Percentiles rank a stretch among this genome's conserved stretches.
These are phyloP conservation scores for Lachnellula subtilissima DNA, from an alignment of 2,329 filamentous ascomycete genomes.

Conservation along the genomic window DNA sequence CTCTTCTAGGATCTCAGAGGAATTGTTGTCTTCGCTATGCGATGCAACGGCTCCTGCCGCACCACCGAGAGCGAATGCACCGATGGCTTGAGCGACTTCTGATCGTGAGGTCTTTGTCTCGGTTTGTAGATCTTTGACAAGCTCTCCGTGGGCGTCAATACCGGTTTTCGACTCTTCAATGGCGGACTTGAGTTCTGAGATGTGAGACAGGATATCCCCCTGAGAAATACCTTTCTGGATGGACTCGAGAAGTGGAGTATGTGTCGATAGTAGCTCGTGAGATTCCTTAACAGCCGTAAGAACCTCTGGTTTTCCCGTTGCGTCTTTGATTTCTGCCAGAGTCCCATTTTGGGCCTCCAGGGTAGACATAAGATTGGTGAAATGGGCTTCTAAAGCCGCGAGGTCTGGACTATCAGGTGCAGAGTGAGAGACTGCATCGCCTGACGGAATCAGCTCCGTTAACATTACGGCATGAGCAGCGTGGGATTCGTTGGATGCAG, in stretches of 20 bases:
- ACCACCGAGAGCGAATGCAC: constrained; percentile 19
- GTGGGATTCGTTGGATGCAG: constrained; percentile 4
- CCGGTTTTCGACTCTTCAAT: constrained; percentile 23
- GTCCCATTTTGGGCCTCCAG: constrained; percentile 10
- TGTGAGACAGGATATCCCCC: constrained; percentile 16
- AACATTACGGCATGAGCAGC: constrained; percentile 1
- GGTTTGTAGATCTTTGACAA: constrained; percentile 23
- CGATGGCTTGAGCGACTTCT: constrained; percentile 19
- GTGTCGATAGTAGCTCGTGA: constrained; percentile 12
- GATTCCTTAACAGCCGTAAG: constrained; percentile 13
- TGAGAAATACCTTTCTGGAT: constrained; percentile 16
- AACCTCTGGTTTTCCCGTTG: constrained; percentile 13
- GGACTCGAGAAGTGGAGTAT: constrained; percentile 16
- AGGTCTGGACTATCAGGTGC: background rate
- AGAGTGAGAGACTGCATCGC: background rate
- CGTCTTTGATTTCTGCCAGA: constrained; percentile 20
- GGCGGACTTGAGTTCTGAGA: constrained; percentile 21
- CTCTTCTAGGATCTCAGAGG: constrained; percentile 17
- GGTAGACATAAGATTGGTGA: constrained; percentile 11
- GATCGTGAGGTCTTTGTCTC: constrained; percentile 21
- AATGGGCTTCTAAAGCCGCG: constrained; percentile 10
- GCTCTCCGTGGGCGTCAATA: constrained; percentile 12
- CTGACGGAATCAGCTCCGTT: background rate
- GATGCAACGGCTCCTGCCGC: constrained; percentile 16
- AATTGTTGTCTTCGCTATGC: constrained; percentile 6